Percentiles rank a stretch among this genome's conserved stretches.
These are phyloP conservation scores for Botrytis paeoniae DNA, from an alignment of 2,329 filamentous ascomycete genomes.

Conservation along the genomic window DNA sequence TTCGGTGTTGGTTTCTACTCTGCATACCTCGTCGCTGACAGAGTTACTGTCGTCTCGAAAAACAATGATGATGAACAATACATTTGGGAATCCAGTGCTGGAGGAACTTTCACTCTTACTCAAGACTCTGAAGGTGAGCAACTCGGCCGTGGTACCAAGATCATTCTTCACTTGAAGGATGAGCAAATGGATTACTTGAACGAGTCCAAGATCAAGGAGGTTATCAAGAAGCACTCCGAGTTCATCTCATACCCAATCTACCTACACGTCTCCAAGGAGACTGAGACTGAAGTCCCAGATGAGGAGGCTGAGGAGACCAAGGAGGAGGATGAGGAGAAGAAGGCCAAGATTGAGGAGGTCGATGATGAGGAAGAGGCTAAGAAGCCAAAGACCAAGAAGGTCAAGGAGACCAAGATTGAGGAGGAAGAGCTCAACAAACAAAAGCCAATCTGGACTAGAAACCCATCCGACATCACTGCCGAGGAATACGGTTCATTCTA, in stretches of 20 bases:
- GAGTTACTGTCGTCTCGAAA: constrained; percentile 93
- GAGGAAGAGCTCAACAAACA: constrained; percentile 99
- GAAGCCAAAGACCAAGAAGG: constrained; percentile 79
- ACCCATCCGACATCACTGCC: constrained; percentile 88
- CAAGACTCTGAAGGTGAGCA: constrained; percentile 88
- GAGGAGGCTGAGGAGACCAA: constrained; percentile 21
- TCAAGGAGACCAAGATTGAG: constrained; percentile 98
- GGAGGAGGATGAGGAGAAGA: constrained; percentile 45
- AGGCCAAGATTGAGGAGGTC: constrained; percentile 25
- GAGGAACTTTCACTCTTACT: constrained; percentile 92
- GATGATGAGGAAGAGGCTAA: constrained; percentile 24
- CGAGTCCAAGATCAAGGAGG: constrained; percentile 99
- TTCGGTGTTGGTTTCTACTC: constrained; percentile 99
- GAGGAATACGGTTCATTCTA: constrained; percentile 99
- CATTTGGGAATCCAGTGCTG: constrained; percentile 96
- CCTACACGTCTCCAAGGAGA: constrained; percentile 99
- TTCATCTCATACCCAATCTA: constrained; percentile 99
- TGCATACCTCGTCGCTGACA: constrained; percentile 97
- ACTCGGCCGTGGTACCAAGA: constrained; percentile 93
- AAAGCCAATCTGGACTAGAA: constrained; percentile 99
- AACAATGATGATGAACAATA: constrained; percentile 99
- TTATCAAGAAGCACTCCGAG: constrained; percentile 99
- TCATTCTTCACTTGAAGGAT: constrained; percentile 98
- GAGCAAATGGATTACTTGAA: constrained; percentile 98
- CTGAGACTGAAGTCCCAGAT: constrained; percentile 83